Conservation (phyloP, 139 green algal species). For the Haematococcus sp. region DNA sequence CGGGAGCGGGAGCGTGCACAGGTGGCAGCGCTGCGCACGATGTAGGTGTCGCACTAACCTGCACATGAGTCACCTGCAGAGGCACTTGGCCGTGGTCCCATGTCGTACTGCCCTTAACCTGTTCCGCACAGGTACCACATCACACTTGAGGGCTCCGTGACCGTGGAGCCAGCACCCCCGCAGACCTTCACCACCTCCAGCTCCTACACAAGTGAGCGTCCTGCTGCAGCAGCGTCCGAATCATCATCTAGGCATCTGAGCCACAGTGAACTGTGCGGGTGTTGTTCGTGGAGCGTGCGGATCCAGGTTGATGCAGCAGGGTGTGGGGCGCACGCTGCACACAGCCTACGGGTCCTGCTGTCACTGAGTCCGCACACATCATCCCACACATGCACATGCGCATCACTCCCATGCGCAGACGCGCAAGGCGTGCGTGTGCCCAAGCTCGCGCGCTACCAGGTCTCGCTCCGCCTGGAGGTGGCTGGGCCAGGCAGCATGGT, state of each 20-base stretch:
- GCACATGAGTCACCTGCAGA: too few species aligned
- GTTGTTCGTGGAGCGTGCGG: not conserved
- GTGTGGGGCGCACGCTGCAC: too few species aligned
- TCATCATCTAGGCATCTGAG: too few species aligned
- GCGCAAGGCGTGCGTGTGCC: not conserved
- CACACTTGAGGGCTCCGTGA: not conserved
- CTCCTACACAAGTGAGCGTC: not conserved
- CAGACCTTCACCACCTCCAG: slow-evolving; percentile 9
- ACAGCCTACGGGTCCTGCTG: too few species aligned
- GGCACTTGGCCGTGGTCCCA: too few species aligned
- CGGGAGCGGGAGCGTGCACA: too few species aligned
- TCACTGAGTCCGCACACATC: too few species aligned
- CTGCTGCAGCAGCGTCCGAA: too few species aligned
- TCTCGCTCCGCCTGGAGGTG: not conserved
- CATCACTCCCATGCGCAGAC: not conserved
- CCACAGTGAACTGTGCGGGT: too few species aligned
- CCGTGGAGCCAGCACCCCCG: not conserved
- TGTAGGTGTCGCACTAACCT: too few species aligned
- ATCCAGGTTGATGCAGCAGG: not conserved
- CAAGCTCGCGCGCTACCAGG: not conserved
- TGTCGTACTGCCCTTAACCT: not conserved
- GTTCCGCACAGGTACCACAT: not conserved
- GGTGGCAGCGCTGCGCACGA: too few species aligned
- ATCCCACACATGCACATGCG: too few species aligned
- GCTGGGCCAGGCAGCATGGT: not conserved